Conservation (phyloP, 768 basidiomycete species). For the Leccinum olivaceopallidum region DNA sequence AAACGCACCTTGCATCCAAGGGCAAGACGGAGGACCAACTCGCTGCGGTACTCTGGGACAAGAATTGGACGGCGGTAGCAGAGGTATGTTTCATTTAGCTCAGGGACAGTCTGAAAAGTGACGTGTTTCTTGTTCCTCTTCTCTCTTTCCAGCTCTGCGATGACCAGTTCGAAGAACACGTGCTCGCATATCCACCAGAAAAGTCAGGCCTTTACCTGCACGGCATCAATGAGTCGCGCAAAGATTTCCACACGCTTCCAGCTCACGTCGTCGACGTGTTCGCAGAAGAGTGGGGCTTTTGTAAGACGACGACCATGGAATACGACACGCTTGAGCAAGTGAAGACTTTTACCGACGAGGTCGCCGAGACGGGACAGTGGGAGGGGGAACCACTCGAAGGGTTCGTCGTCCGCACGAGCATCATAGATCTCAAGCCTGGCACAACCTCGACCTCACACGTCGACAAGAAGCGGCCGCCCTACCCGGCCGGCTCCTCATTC, state of each 20-base stretch:
- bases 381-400: conserved; percentile 86
- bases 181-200: conserved; percentile 78
- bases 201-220: conserved; percentile 91
- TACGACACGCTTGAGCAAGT: conserved; percentile 68
- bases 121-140: neutral
- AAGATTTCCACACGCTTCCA: conserved; percentile 69
- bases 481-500: conserved; percentile 78
- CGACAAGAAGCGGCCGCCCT: conserved; percentile 51
- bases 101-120: neutral
- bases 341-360: conserved; percentile 64
- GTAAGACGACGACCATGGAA: conserved; percentile 60
- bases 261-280: conserved; percentile 71
- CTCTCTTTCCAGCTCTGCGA: conserved; percentile 81
- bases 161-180: conserved; percentile 96
- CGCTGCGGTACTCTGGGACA: conserved; percentile 72
- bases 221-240: conserved; percentile 76
- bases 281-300: conserved; percentile 90
- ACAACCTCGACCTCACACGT: conserved; percentile 21
- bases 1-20: conserved; percentile 50
- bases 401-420: conserved; percentile 85
- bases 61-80: conserved; percentile 86
- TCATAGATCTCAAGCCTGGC: conserved; percentile 44
- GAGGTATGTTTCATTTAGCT: conserved; percentile 58
- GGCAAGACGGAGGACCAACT: conserved; percentile 74
- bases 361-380: conserved; percentile 74